Conservation (phyloP, 2,329 filamentous ascomycete genomes). For the Ceratocystis harringtonii region DNA sequence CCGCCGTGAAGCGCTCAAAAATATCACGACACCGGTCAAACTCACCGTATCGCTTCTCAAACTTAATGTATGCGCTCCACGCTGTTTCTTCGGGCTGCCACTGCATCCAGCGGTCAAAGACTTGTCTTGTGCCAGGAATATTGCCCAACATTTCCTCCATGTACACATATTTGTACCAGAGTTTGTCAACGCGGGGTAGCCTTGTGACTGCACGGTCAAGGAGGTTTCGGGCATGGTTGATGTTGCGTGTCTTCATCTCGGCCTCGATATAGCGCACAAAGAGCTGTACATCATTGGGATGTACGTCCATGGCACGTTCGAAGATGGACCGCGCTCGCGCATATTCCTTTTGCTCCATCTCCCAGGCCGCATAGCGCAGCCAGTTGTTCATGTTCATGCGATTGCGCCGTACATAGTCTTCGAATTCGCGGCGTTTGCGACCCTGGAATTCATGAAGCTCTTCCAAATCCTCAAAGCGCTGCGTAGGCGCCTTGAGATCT, state of each 20-base stretch:
- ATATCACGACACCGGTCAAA: slow-evolving; percentile 81
- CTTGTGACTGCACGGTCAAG: slow-evolving; percentile 90
- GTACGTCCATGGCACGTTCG: slow-evolving; percentile 84
- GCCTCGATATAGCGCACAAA: slow-evolving; percentile 93
- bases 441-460: slow-evolving; percentile 97
- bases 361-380: slow-evolving; percentile 95
- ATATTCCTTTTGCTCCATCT: slow-evolving; percentile 96
- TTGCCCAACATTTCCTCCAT: slow-evolving; percentile 98
- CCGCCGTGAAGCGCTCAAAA: slow-evolving; percentile 76
- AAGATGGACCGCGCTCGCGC: slow-evolving; percentile 83
- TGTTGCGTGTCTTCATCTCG: slow-evolving; percentile 85
- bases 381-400: slow-evolving; percentile 96
- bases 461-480: slow-evolving; percentile 90
- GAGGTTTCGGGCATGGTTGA: slow-evolving; percentile 90
- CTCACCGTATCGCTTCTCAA: slow-evolving; percentile 91
- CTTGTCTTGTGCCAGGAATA: slow-evolving; percentile 75
- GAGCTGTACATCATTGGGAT: slow-evolving; percentile 68
- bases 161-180: slow-evolving; percentile 99
- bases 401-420: slow-evolving; percentile 94
- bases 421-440: slow-evolving; percentile 88
- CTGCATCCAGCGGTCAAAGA: slow-evolving; percentile 96
- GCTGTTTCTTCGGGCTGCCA: slow-evolving; percentile 96
- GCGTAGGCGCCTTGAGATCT: slow-evolving; percentile 73
- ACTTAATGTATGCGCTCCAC: slow-evolving; percentile 90
- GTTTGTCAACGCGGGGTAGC: slow-evolving; percentile 78